Evolutionary conservation across 2,329 filamentous ascomycete species (phyloP).

Genomic region (Cercospora beticola): DNA sequence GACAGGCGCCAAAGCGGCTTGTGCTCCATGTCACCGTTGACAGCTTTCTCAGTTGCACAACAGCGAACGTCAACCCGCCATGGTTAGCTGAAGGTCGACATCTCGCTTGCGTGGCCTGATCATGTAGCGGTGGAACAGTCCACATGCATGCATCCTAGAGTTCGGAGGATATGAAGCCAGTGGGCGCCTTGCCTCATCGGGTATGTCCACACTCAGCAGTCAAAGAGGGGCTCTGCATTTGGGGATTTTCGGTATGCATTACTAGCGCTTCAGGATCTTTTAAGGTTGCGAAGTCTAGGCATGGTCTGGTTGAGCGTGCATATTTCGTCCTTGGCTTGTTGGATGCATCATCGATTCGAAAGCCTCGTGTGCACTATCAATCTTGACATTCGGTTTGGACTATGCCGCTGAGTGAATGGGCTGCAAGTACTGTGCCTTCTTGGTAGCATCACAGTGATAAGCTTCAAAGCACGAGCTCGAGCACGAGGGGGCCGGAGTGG

Average conservation of each 20-base stretch:
- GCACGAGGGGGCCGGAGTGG: neutral
- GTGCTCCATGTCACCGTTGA: neutral
- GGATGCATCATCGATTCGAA: neutral
- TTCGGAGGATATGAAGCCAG: neutral
- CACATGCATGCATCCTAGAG: neutral
- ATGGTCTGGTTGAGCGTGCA: neutral
- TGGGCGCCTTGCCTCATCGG: neutral
- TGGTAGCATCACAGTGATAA: neutral
- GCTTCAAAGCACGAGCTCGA: neutral
- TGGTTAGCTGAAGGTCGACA: neutral
- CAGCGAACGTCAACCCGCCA: neutral
- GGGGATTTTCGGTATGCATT: neutral
- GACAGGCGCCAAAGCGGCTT: neutral
- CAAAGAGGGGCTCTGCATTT: neutral
- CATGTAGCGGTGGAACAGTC: neutral
- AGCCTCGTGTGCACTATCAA: neutral
- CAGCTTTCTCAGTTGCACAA: neutral
- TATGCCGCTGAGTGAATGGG: neutral
- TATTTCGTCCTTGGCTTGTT: neutral
- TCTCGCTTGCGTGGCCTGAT: neutral
- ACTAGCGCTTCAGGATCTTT: neutral
- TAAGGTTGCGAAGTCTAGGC: neutral
- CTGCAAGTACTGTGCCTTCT: neutral
- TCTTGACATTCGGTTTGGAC: neutral
- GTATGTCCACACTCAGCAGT: neutral